A percentile compares a stretch with the other conserved stretches of the same genome.
These are phyloP conservation scores for Aspergillus avenaceus DNA, from an alignment of 495 filamentous ascomycete species.

Conservation along the genomic window DNA sequence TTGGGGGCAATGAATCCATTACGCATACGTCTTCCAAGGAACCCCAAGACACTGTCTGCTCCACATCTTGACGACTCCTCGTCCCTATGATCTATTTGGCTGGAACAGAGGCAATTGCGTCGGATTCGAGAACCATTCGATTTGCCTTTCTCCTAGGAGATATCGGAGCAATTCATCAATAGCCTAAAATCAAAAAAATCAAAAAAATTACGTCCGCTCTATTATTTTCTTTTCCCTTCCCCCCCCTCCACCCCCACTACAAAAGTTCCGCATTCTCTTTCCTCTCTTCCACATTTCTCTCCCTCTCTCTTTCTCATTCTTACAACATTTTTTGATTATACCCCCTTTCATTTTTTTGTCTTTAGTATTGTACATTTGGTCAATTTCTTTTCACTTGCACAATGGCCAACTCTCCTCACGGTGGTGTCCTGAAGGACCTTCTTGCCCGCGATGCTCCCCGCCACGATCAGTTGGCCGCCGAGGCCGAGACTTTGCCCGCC, in stretches of 20 bases:
- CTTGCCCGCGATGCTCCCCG: slow-evolving; percentile 82
- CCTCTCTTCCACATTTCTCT: slow-evolving; percentile 9
- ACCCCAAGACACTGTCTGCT: slow-evolving; percentile 10
- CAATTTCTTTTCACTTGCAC: slow-evolving; percentile 7
- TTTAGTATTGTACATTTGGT: slow-evolving; percentile 6
- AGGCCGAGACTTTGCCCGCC: slow-evolving; percentile 84
- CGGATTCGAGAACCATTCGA: background rate
- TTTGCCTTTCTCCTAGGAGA: slow-evolving; percentile 3
- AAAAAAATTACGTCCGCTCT: background rate
- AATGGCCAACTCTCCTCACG: slow-evolving; percentile 85
- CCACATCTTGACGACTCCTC: slow-evolving; percentile 13
- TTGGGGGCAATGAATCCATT: no score
- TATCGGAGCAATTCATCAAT: slow-evolving; percentile 2
- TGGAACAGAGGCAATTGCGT: background rate
- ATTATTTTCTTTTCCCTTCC: background rate
- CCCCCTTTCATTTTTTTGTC: slow-evolving; percentile 4
- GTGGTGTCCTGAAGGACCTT: slow-evolving; percentile 95
- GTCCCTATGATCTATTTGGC: slow-evolving; percentile 1
- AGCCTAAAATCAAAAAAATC: slow-evolving; percentile 8
- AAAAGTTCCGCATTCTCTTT: no score
- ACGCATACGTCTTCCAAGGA: slow-evolving; percentile 12
- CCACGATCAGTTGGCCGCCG: slow-evolving; percentile 67
- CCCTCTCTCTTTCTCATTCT: slow-evolving; percentile 7
- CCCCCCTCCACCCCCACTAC: no score
- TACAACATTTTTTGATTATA: slow-evolving; percentile 7